A percentile compares a stretch with the other conserved stretches of the same genome.
Evolutionary conservation across 2,329 filamentous ascomycete species (phyloP).

Genomic region (Rutstroemia sp.): DNA sequence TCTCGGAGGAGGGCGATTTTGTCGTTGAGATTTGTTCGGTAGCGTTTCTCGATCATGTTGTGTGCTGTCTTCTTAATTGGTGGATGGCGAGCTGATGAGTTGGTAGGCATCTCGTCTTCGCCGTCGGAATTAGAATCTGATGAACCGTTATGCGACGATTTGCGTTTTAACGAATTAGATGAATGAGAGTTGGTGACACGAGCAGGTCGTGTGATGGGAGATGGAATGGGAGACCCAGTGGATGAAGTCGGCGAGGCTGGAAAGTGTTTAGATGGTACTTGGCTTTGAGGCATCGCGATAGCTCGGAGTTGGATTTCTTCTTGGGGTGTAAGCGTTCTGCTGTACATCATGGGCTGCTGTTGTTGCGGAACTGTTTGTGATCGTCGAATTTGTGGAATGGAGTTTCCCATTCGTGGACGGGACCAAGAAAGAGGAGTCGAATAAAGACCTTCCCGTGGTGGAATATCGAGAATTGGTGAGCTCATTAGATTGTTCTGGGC

Average conservation of each 20-base stretch:
- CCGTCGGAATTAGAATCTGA: constrained; percentile 23
- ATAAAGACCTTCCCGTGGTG: constrained; percentile 19
- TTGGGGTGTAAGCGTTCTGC: constrained; percentile 15
- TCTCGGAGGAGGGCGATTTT: constrained; percentile 72
- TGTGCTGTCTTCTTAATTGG: constrained; percentile 70
- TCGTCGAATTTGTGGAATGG: neutral
- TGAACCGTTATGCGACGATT: constrained; percentile 7
- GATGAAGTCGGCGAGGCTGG: constrained; percentile 39
- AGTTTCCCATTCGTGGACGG: constrained; percentile 12
- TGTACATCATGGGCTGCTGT: constrained; percentile 6
- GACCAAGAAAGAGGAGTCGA: constrained; percentile 25
- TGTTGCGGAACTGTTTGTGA: constrained; percentile 2
- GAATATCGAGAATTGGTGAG: constrained; percentile 7
- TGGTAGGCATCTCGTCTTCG: constrained; percentile 45
- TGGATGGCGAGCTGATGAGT: constrained; percentile 22
- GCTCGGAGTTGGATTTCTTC: constrained; percentile 41
- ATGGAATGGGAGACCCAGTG: constrained; percentile 33
- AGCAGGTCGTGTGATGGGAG: constrained; percentile 44
- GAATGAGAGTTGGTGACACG: constrained; percentile 25
- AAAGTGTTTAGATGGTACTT: constrained; percentile 33
- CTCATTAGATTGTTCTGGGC: constrained; percentile 8
- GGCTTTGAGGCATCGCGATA: constrained; percentile 55
- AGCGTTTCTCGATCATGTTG: constrained; percentile 81
- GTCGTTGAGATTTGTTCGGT: constrained; percentile 76
- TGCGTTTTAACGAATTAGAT: constrained; percentile 34